Evolutionary conservation across 768 basidiomycete species (phyloP), one percentile per base, ranked within the genome.

Genomic region (Thelephora aurantiotincta): DNA sequence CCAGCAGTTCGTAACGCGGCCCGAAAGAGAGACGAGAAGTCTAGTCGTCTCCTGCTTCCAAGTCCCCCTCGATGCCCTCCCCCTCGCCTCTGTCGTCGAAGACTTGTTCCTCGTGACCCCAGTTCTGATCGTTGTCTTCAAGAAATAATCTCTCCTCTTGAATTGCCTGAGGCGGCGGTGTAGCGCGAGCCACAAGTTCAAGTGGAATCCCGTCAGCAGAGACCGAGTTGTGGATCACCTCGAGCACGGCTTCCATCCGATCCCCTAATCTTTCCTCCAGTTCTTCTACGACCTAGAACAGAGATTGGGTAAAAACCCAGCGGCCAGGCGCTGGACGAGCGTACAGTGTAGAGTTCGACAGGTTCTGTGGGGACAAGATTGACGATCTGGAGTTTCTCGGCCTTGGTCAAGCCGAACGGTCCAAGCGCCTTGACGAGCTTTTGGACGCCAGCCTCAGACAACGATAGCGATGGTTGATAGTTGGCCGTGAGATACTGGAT

Each of bases 301-400:
- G 20, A 18, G 38, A 12, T 20, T 5, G 11, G 16, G 23, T 13
- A 16, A 35, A 7, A 34, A 16, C 11, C 30, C 30, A 43, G 20
- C 4, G 18, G 22, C 12, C 16, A 35, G 19, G 35, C 38, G 12
- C 41, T 26, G 30, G 19, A 45, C 33, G 50, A 23, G 73, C 88
- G 42, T 53, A 93, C 91, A 48, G 88, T 83, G 57, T 96, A 93
- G 20, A 96, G 76, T 60, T 92, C 88, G 20, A 94, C 88, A 0
- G 79, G 69, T 43, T 78, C 72, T 6, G 77, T 80, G 1, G 93
- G 93, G 0, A 81, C 82, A 5, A 94, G 71, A 57, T 97, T 96
- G n/a, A 89, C 80, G 33, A 96, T 72, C 57, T 93, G 89, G 2
- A 96, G 70, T 58, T 92, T 91, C 69, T 97, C 93, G 2, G 84